Evolutionary conservation across 805 yeast species (phyloP).

Genomic region (Martiniozyma abietophila): DNA sequence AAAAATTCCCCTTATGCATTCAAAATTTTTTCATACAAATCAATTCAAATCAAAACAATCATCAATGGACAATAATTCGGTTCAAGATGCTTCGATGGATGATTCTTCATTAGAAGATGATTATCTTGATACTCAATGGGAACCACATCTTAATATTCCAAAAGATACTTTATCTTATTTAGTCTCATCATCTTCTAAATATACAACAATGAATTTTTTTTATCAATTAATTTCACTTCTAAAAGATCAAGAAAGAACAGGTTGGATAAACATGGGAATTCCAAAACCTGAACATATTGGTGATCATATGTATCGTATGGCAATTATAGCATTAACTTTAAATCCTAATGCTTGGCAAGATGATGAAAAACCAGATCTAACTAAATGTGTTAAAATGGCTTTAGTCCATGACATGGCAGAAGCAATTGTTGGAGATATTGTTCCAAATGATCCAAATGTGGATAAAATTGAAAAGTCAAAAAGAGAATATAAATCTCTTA

Average conservation of each 20-base stretch:
- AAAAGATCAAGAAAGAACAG: conserved; percentile 80
- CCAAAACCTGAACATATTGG: conserved; percentile 61
- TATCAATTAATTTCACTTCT: conserved; percentile 58
- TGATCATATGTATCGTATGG: conserved; percentile 97
- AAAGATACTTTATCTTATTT: conserved; percentile 27
- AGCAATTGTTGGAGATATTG: conserved; percentile 87
- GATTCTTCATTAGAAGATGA: too few species aligned
- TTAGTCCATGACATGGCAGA: conserved; percentile 93
- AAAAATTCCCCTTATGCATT: too few species aligned
- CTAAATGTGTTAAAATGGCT: conserved; percentile 76
- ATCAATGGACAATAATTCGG: too few species aligned
- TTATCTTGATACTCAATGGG: conserved; percentile 27
- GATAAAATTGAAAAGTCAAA: conserved; percentile 75
- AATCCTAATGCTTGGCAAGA: conserved; percentile 22
- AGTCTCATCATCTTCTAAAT: conserved; percentile 16
- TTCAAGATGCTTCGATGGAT: too few species aligned
- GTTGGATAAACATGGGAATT: conserved; percentile 74
- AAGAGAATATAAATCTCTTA: conserved; percentile 67
- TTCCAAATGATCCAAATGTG: conserved; percentile 62
- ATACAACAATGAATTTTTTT: conserved; percentile 26
- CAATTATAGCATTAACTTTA: conserved; percentile 66
- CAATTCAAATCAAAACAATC: too few species aligned
- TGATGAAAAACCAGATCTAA: conserved; percentile 33
- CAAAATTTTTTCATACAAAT: too few species aligned
- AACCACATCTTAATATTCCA: conserved; percentile 37